phyloP scores from a whole-genome alignment of 2,329 filamentous ascomycete genomes.

The Ascochyta viciae-villosae region DNA sequence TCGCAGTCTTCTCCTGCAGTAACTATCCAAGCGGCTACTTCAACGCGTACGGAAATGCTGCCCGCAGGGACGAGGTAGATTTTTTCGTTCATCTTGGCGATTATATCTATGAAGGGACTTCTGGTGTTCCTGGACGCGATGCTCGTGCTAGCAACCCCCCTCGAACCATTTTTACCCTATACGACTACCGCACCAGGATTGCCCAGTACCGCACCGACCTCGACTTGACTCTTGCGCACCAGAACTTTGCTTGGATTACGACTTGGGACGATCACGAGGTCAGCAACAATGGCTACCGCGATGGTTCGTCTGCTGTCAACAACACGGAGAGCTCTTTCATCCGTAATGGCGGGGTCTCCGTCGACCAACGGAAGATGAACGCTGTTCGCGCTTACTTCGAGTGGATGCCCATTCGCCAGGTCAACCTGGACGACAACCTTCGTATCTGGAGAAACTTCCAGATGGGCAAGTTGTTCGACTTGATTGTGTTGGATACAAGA shows the following conservation, averaged over 20 bases:
- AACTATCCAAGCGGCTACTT: constrained; percentile 60
- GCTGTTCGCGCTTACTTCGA: constrained; percentile 55
- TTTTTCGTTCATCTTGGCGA: constrained; percentile 53
- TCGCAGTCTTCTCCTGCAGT: constrained; percentile 75
- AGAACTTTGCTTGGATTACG: constrained; percentile 53
- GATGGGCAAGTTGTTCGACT: constrained; percentile 49
- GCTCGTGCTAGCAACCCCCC: constrained; percentile 15
- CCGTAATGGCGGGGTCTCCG: constrained; percentile 47
- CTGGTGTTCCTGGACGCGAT: constrained; percentile 12
- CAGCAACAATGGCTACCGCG: constrained; percentile 52
- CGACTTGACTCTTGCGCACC: constrained; percentile 48
- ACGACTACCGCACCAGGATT: constrained; percentile 54
- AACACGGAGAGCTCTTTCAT: constrained; percentile 54
- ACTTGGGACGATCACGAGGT: constrained; percentile 57
- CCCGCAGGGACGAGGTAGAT: constrained; percentile 52
- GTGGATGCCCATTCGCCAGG: constrained; percentile 54
- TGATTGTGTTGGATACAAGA: constrained; percentile 52
- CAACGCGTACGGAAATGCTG: constrained; percentile 55
- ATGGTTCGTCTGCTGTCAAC: constrained; percentile 50
- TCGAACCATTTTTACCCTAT: constrained; percentile 47
- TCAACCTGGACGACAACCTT: constrained; percentile 53
- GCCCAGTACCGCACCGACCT: constrained; percentile 52
- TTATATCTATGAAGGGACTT: constrained; percentile 51
- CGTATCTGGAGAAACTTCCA: constrained; percentile 50
- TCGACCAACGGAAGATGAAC: constrained; percentile 57